Evolutionary conservation across 2,329 filamentous ascomycete genomes (phyloP).

Genomic region (Leptographium flavum): DNA sequence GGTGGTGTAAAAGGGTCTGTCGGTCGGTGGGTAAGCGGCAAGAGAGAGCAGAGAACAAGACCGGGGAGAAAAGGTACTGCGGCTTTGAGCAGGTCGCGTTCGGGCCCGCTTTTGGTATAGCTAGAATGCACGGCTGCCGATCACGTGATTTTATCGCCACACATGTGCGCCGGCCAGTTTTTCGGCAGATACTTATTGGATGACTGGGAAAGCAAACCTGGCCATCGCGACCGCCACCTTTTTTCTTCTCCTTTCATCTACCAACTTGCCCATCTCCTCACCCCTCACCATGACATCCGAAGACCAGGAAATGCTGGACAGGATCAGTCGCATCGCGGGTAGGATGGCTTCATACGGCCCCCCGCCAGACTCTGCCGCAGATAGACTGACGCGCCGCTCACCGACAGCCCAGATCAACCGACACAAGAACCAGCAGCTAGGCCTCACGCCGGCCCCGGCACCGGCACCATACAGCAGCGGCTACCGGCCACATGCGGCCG

Average conservation of each 20-base stretch:
- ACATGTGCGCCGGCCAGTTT: no score
- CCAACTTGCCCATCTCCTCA: not conserved
- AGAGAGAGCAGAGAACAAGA: no score
- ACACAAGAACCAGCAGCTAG: slow-evolving; percentile 51
- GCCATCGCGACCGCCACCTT: no score
- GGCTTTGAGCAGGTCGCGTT: no score
- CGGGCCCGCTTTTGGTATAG: no score
- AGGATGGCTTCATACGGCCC: slow-evolving; percentile 10
- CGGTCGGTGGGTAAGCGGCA: no score
- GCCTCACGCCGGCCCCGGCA: slow-evolving; percentile 16
- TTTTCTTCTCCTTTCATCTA: not conserved
- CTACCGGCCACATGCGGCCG: slow-evolving; percentile 10
- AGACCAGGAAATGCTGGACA: slow-evolving; percentile 37
- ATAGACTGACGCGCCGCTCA: not conserved
- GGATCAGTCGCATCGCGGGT: slow-evolving; percentile 38
- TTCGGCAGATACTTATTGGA: no score
- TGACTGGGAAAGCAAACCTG: no score
- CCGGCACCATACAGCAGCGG: slow-evolving; percentile 8
- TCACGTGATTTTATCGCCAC: no score
- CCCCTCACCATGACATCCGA: slow-evolving; percentile 26
- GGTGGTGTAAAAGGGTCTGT: no score
- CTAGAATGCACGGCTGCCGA: no score
- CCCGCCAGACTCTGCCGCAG: not conserved
- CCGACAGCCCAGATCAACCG: slow-evolving; percentile 61
- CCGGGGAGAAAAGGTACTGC: no score